phyloP scores from a whole-genome alignment of 2,329 filamentous ascomycete genomes.

The Conoideocrella luteorostrata region DNA sequence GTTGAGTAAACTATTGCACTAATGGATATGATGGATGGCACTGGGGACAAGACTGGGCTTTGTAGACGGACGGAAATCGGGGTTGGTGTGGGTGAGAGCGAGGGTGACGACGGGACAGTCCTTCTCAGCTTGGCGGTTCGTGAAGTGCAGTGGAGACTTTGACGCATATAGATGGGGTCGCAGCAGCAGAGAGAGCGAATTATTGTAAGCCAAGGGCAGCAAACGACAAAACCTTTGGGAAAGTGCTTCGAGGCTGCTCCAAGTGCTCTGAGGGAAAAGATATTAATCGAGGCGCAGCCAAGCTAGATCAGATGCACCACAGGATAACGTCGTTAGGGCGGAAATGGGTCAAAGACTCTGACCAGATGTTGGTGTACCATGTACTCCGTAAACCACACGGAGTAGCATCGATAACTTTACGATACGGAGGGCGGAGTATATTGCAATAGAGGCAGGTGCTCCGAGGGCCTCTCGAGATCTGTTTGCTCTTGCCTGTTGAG shows the following conservation, averaged over 20 bases:
- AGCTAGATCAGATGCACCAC: too few relatives aligned
- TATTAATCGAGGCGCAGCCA: not conserved
- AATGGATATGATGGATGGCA: not conserved
- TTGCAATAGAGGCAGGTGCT: slow-evolving; percentile 3
- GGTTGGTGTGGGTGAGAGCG: not conserved
- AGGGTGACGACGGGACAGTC: too few relatives aligned
- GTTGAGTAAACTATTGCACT: not conserved
- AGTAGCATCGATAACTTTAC: too few relatives aligned
- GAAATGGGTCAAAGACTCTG: too few relatives aligned
- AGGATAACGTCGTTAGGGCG: too few relatives aligned
- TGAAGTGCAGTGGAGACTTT: slow-evolving; percentile 1
- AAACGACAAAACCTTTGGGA: too few relatives aligned
- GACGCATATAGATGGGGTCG: not conserved
- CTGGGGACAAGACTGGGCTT: not conserved
- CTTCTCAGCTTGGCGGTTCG: too few relatives aligned
- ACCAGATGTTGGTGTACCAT: too few relatives aligned
- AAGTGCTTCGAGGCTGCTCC: slow-evolving; percentile 2
- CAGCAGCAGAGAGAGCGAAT: not conserved
- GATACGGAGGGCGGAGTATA: too few relatives aligned
- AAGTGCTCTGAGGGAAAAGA: slow-evolving; percentile 2
- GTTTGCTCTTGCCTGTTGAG: not conserved
- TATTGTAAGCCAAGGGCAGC: slow-evolving; percentile 1
- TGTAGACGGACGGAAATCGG: not conserved
- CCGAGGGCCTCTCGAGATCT: too few relatives aligned
- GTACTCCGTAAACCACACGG: too few relatives aligned